phyloP scores from a whole-genome alignment of 2,329 filamentous ascomycete species.

The Penicillium fuscoglaucum region DNA sequence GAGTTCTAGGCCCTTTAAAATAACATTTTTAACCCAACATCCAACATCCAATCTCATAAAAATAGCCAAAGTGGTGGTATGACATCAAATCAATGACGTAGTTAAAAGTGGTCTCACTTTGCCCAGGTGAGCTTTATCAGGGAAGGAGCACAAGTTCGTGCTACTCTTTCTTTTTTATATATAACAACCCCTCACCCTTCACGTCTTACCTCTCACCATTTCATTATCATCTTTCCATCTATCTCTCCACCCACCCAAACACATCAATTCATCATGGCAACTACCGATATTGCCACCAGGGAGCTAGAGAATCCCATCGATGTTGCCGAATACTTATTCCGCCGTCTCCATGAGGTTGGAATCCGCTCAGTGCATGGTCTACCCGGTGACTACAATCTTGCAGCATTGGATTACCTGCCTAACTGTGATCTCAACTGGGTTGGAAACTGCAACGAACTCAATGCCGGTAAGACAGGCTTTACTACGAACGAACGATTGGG shows the following conservation, averaged over 20 bases:
- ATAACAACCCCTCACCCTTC: too few relatives aligned
- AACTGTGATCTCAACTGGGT: conserved; percentile 58
- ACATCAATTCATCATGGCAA: conserved; percentile 27
- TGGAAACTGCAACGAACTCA: conserved; percentile 63
- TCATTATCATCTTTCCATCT: background rate
- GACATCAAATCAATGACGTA: conserved; percentile 32
- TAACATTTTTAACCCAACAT: background rate
- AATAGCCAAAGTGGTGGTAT: conserved; percentile 14
- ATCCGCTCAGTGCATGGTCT: conserved; percentile 53
- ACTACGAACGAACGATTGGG: background rate
- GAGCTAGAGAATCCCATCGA: conserved; percentile 49
- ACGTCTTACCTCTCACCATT: background rate
- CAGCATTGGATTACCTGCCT: conserved; percentile 58
- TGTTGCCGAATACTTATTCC: conserved; percentile 52
- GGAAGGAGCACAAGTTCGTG: conserved; percentile 1
- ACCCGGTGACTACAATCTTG: conserved; percentile 68
- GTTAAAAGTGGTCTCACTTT: conserved; percentile 5
- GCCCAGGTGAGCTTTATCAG: background rate
- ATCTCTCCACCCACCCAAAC: background rate
- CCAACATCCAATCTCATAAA: background rate
- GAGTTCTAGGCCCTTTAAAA: background rate
- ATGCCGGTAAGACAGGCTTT: conserved; percentile 48
- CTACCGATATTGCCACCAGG: conserved; percentile 45
- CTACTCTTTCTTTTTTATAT: background rate
- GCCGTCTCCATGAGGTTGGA: conserved; percentile 51